phyloP scores from a whole-genome alignment of 2,329 filamentous ascomycete species.

The Cadophora sp. region DNA sequence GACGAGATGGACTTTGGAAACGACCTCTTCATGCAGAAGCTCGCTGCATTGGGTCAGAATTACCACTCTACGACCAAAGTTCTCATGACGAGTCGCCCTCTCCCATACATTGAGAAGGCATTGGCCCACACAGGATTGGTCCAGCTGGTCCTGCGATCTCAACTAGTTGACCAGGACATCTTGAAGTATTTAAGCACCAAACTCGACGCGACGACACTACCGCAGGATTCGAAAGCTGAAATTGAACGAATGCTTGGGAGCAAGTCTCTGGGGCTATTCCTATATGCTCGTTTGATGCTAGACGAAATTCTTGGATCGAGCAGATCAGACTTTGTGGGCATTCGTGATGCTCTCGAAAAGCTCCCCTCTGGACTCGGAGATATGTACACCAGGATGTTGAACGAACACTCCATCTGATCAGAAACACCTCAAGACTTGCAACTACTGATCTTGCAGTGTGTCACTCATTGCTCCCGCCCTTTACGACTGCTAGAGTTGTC shows the following conservation, averaged over 20 bases:
- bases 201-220: neutral
- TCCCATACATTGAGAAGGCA: neutral
- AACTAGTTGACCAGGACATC: slow-evolving; percentile 18
- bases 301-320: slow-evolving; percentile 7
- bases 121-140: neutral
- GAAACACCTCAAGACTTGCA: too few species aligned
- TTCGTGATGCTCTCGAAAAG: neutral
- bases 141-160: neutral
- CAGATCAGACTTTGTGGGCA: neutral
- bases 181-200: neutral
- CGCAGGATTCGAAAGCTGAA: neutral
- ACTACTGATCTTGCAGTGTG: too few species aligned
- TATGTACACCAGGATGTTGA: neutral
- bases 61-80: neutral
- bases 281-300: slow-evolving; percentile 2
- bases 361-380: neutral
- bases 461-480: too few species aligned
- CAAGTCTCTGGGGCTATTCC: neutral
- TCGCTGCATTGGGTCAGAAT: neutral
- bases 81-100: slow-evolving; percentile 14
- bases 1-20: slow-evolving; percentile 36
- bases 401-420: too few species aligned
- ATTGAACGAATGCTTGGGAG: neutral
- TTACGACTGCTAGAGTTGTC: too few species aligned
- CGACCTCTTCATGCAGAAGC: slow-evolving; percentile 1